Evolutionary conservation across 225 moss, liverwort and hornwort species (phyloP), one percentile per base, ranked within the genome.

Genomic region (Sphagnum tenellum): DNA sequence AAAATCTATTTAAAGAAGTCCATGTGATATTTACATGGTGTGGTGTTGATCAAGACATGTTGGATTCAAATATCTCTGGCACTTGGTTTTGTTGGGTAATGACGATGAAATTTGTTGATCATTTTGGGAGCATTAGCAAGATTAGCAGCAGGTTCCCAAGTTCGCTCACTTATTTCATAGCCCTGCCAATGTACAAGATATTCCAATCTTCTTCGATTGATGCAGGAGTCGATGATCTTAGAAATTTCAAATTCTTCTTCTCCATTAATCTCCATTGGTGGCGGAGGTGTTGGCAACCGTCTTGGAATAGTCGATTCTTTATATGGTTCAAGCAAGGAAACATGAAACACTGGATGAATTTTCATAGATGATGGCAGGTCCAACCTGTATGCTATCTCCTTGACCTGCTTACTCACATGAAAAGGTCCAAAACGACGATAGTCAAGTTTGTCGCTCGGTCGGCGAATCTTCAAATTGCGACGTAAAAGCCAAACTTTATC

Each of bases 261-360:
- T 29, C 46, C 46, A 45, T 60, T 8, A 5, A 61, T 69, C 45
- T 69, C 55, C 11, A 62, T 63, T 13, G 55, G 7, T 46, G 62
- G 69, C 54, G 45, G 61, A 12, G 13, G 62, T 55, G 52, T 8
- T 69, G 62, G 69, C 46, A 29, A 12, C 5, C 61, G 62, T 55
- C 61, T 1, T 3, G 3, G 29, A 54, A 70, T 63, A 56, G 4
- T 47, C 7, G 73, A 57, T 5, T 68, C 67, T 52, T 48, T 47
- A 49, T 68, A 63, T 14, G 29, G 67, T 47, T 73, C 57, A 12
- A 73, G 56, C 12, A 64, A 63, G 57, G 50, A 67, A 2, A 67
- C 67, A 68, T 68, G n/a, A 51, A 73, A 68, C 7, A 73, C 48
- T 56, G 47, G 67, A 52, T 73, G 56, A 47, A 73, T 49, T 66